Percentiles rank a stretch among this genome's conserved stretches.
phyloP scores from a whole-genome alignment of 352 stramenopile genomes.

The Phytophthora hybrid region DNA sequence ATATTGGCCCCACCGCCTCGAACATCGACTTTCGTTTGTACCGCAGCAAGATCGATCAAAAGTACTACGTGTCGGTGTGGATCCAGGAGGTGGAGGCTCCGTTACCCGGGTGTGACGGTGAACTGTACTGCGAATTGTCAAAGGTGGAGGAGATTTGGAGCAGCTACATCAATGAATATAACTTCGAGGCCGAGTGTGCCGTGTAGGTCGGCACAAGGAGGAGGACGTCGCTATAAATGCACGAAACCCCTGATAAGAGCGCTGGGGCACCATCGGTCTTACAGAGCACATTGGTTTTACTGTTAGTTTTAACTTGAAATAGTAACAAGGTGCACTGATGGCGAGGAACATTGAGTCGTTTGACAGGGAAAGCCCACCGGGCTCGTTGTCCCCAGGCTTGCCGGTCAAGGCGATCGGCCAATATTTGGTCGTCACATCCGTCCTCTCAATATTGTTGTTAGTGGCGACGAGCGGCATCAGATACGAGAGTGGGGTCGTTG shows the following conservation, averaged over 20 bases:
- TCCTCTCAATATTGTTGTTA: conserved; percentile 23
- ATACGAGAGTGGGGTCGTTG: conserved; percentile 6
- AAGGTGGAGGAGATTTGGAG: conserved; percentile 60
- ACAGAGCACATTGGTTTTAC: neutral
- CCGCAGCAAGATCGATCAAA: conserved; percentile 42
- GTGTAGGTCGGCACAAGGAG: conserved; percentile 25
- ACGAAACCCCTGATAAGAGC: conserved; percentile 24
- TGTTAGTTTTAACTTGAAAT: neutral
- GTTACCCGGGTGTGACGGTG: conserved; percentile 53
- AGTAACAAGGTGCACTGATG: conserved; percentile 12
- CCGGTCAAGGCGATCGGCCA: conserved; percentile 15
- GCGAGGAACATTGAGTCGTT: conserved; percentile 27
- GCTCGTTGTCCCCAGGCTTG: conserved; percentile 5
- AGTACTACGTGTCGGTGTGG: conserved; percentile 62
- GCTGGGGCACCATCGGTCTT: neutral
- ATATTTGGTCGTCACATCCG: conserved; percentile 24
- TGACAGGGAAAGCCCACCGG: conserved; percentile 14
- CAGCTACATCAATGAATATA: conserved; percentile 61
- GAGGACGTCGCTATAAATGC: conserved; percentile 20
- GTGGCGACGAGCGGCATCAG: conserved; percentile 23
- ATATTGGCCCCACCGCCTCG: conserved; percentile 63
- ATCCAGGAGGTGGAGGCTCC: conserved; percentile 54
- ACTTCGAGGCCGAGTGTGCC: conserved; percentile 43
- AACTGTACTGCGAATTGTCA: conserved; percentile 55
- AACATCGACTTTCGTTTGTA: conserved; percentile 83